Percentiles rank a stretch among this genome's conserved stretches.
Conservation (phyloP, 805 yeast genomes). For the Sungouiozyma intestinalis region DNA sequence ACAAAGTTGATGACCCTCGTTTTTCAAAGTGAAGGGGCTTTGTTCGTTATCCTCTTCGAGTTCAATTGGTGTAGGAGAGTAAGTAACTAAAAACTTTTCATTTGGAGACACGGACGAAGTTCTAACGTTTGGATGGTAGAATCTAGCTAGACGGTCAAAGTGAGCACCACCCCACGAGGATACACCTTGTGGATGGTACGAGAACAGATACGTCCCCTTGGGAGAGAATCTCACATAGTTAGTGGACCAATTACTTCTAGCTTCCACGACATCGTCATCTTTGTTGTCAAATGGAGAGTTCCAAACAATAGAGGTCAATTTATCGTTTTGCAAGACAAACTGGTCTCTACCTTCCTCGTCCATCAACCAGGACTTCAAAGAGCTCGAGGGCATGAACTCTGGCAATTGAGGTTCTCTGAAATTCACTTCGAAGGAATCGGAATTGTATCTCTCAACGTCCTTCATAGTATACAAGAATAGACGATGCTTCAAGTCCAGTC, state of each 20-base stretch:
- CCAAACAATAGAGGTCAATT: conserved; percentile 81
- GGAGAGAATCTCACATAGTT: conserved; percentile 87
- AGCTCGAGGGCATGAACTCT: conserved; percentile 65
- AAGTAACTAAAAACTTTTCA: conserved; percentile 82
- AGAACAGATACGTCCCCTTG: conserved; percentile 77
- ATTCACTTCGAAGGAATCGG: conserved; percentile 44
- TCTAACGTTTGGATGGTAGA: conserved; percentile 81
- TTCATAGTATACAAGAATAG: conserved; percentile 70
- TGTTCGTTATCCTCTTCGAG: conserved; percentile 36
- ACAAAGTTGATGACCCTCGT: conserved; percentile 87
- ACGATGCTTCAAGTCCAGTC: conserved; percentile 88
- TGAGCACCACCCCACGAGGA: conserved; percentile 92
- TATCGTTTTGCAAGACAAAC: conserved; percentile 67
- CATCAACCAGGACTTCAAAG: conserved; percentile 82
- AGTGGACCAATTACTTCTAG: conserved; percentile 78
- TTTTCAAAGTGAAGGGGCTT: conserved; percentile 55
- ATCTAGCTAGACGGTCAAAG: conserved; percentile 64
- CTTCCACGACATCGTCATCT: conserved; percentile 69
- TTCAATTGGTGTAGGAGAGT: conserved; percentile 75
- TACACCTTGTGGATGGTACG: conserved; percentile 89
- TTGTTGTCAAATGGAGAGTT: conserved; percentile 50
- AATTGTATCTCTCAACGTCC: conserved; percentile 73
- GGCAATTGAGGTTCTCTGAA: conserved; percentile 66
- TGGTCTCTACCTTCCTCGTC: conserved; percentile 89
- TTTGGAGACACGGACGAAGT: conserved; percentile 86